phyloP scores from a whole-genome alignment of 352 stramenopile genomes.

The Globisporangium abappressorium region DNA sequence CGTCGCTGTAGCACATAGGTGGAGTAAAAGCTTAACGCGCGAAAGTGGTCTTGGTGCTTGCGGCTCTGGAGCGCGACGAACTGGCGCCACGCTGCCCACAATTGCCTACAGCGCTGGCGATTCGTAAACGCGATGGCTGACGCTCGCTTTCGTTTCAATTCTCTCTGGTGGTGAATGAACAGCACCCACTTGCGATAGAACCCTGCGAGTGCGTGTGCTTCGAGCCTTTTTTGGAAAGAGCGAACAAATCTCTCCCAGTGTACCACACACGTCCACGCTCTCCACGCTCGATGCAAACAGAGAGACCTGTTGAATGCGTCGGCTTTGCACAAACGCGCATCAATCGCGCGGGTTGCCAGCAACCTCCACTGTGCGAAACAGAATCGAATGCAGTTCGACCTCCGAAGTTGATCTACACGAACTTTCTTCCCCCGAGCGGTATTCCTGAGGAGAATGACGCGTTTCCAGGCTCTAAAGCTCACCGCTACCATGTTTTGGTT shows the following conservation, averaged over 20 bases:
- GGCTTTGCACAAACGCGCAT: slow-evolving; percentile 16
- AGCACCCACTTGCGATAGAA: slow-evolving; percentile 18
- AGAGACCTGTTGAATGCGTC: slow-evolving; percentile 21
- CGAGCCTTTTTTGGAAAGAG: slow-evolving; percentile 11
- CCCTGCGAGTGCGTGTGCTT: neutral
- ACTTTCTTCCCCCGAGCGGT: neutral
- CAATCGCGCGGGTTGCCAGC: slow-evolving; percentile 7
- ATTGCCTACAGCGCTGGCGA: neutral
- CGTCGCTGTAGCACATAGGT: slow-evolving; percentile 24
- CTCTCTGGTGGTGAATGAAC: neutral
- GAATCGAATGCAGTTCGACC: neutral
- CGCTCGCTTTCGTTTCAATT: slow-evolving; percentile 11
- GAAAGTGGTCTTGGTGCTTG: slow-evolving; percentile 24
- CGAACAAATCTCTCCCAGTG: slow-evolving; percentile 14
- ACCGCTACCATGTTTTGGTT: neutral
- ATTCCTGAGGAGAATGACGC: neutral
- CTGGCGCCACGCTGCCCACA: slow-evolving; percentile 23
- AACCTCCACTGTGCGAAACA: slow-evolving; percentile 2
- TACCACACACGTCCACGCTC: slow-evolving; percentile 19
- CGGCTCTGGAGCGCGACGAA: slow-evolving; percentile 21
- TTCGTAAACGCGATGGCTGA: slow-evolving; percentile 12
- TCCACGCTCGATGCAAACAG: slow-evolving; percentile 23
- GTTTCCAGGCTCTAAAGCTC: neutral
- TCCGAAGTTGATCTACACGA: neutral
- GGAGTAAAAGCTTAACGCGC: slow-evolving; percentile 31